Evolutionary conservation across 2,329 filamentous ascomycete species (phyloP).

Genomic region (Pseudopyrenochaeta lycopersici): DNA sequence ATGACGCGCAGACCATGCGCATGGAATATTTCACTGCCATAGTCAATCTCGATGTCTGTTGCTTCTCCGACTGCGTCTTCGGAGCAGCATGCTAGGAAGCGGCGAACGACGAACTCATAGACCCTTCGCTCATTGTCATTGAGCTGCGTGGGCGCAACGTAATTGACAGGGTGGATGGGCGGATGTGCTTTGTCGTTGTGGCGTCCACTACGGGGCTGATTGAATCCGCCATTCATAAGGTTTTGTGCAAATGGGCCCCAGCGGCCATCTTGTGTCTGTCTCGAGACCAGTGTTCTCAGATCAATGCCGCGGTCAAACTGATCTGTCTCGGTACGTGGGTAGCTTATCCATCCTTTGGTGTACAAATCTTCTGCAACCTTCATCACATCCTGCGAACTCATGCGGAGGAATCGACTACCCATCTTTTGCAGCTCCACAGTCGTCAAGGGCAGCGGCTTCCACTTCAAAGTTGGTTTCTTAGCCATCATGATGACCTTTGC

Average conservation of each 20-base stretch:
- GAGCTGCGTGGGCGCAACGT: constrained; percentile 70
- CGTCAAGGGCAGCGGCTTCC: constrained; percentile 90
- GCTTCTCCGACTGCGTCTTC: constrained; percentile 89
- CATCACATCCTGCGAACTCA: constrained; percentile 93
- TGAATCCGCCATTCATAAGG: constrained; percentile 79
- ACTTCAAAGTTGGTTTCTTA: constrained; percentile 92
- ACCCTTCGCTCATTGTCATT: constrained; percentile 75
- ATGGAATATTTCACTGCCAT: constrained; percentile 83
- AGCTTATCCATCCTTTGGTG: constrained; percentile 95
- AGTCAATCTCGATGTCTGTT: constrained; percentile 84
- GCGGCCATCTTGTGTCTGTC: constrained; percentile 76
- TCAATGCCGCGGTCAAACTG: constrained; percentile 93
- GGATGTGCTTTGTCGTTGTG: constrained; percentile 98
- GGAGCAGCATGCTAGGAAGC: constrained; percentile 95
- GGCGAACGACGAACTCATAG: constrained; percentile 90
- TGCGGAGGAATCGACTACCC: constrained; percentile 85
- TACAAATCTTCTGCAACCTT: constrained; percentile 84
- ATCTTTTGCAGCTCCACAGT: constrained; percentile 98
- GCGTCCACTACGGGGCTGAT: constrained; percentile 80
- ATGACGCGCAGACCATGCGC: constrained; percentile 85
- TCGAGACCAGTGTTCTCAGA: constrained; percentile 79
- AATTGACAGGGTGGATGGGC: constrained; percentile 95
- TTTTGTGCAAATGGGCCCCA: constrained; percentile 86
- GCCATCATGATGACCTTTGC: constrained; percentile 86
- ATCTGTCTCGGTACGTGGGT: constrained; percentile 96